Evolutionary conservation across 106 monocot genomes (phyloP), one percentile per base, ranked within the genome.

Genomic region (Dendrobium nobile): DNA sequence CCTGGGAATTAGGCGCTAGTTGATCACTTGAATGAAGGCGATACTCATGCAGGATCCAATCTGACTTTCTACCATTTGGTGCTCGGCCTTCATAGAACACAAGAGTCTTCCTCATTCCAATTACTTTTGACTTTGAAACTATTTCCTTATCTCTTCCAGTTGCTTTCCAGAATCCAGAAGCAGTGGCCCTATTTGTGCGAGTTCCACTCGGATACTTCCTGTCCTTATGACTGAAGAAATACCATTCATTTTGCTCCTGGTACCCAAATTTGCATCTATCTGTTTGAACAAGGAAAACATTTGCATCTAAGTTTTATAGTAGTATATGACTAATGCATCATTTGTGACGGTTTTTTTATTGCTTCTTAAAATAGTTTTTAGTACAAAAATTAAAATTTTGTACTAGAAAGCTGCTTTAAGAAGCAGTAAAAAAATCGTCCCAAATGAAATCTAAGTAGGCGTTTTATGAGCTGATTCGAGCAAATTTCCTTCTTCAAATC

Each of bases 1-100:
- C 90, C 89, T 92, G 92, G 44, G 87, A 90, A 51, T 51, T 13
- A 59, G 95, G 87, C 28, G 67, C 89, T 78, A 89, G 87, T 74
- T 37, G 37, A 37, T 92, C 92, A 24, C 87, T 90, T 27, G 92
- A 80, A 41, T 92, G 92, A 10, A 96, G 91, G 47, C 93, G 83
- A 72, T 93, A 96, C 82, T 96, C 95, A 65, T 96, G 95, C 87
- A 96, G 91, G 89, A 96, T 93, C 95, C 95, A 96, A n/a, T 93
- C 93, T 7, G 91, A 86, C 82, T 96, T 96, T 82, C 88, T 85
- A 2, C 95, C 95, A 75, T 93, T 91, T 33, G 95, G 95, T 16
- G 95, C 93, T 70, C 95, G 91, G 54, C 95, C 95, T 78, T 84
- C 91, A 81, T 96, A 96, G 89, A 96, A 96, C 28, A 96, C 95